phyloP scores from a whole-genome alignment of 2,329 filamentous ascomycete genomes.

The Fusarium metavorans region DNA sequence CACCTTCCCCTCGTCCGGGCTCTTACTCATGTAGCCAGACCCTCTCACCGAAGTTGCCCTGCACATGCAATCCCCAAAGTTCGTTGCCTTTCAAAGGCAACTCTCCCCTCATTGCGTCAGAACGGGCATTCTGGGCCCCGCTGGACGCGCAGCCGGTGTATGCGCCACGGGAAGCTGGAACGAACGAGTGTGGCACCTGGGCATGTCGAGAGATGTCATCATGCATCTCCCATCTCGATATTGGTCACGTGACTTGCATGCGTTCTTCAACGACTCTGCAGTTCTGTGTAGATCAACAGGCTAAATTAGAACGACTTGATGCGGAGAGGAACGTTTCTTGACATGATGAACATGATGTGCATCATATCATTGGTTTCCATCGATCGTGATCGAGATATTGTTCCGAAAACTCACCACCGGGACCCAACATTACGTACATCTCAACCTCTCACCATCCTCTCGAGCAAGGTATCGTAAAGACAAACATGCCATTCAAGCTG shows the following conservation, averaged over 20 bases:
- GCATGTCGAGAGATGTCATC: constrained; percentile 35
- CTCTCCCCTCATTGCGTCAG: constrained; percentile 29
- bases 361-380: constrained; percentile 1
- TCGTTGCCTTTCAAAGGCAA: not conserved
- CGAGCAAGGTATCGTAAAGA: not conserved
- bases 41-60: constrained; percentile 16
- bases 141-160: constrained; percentile 30
- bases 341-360: constrained; percentile 6
- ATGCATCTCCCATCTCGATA: constrained; percentile 16
- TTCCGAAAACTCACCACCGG: not conserved
- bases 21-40: not conserved
- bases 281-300: constrained; percentile 6
- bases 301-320: not conserved
- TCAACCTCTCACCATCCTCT: not conserved
- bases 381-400: not conserved
- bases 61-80: constrained; percentile 7
- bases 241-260: constrained; percentile 27
- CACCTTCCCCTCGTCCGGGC: constrained; percentile 1
- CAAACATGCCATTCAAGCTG: not conserved
- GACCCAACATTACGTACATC: not conserved
- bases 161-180: constrained; percentile 26
- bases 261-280: not conserved
- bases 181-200: constrained; percentile 27
- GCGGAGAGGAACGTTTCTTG: not conserved
- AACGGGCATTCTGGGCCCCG: constrained; percentile 18